Conservation (phyloP, 805 yeast species). For the Candida hispaniensis region DNA sequence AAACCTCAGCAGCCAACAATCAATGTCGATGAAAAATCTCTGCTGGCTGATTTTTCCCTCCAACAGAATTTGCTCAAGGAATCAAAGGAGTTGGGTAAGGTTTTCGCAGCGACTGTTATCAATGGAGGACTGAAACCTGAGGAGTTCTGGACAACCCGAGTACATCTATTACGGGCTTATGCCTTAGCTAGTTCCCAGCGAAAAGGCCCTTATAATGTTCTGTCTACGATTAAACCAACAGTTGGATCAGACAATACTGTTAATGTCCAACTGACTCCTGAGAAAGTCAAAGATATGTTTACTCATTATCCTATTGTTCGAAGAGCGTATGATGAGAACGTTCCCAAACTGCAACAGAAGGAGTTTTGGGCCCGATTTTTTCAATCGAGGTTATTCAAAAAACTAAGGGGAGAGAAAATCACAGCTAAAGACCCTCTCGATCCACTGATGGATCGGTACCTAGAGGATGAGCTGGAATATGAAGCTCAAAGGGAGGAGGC, state of each 20-base stretch:
- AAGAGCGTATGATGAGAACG: conserved; percentile 80
- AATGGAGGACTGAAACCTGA: conserved; percentile 54
- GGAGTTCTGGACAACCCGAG: conserved; percentile 79
- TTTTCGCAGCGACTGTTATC: conserved; percentile 83
- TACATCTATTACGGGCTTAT: conserved; percentile 70
- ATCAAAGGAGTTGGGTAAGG: conserved; percentile 55
- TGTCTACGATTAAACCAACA: conserved; percentile 87
- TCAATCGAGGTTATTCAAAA: conserved; percentile 76
- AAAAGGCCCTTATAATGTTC: conserved; percentile 85
- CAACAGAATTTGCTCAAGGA: conserved; percentile 70
- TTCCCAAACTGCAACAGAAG: conserved; percentile 79
- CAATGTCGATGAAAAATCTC: conserved; percentile 43
- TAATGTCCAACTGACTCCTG: conserved; percentile 84
- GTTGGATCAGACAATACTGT: conserved; percentile 90
- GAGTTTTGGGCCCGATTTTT: conserved; percentile 96
- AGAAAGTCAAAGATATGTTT: conserved; percentile 79
- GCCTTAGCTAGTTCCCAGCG: conserved; percentile 79
- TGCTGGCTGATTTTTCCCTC: conserved; percentile 59
- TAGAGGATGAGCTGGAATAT: conserved; percentile 37
- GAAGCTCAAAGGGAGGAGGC: conserved; percentile 23
- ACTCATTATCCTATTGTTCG: conserved; percentile 87
- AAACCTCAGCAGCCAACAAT: conserved; percentile 19
- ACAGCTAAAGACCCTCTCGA: conserved; percentile 72
- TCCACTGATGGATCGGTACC: conserved; percentile 70
- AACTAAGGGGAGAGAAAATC: conserved; percentile 80